These are phyloP conservation scores for Przewalskia tangutica DNA, from an alignment of 257 asterid genomes.

Conservation along the genomic window DNA sequence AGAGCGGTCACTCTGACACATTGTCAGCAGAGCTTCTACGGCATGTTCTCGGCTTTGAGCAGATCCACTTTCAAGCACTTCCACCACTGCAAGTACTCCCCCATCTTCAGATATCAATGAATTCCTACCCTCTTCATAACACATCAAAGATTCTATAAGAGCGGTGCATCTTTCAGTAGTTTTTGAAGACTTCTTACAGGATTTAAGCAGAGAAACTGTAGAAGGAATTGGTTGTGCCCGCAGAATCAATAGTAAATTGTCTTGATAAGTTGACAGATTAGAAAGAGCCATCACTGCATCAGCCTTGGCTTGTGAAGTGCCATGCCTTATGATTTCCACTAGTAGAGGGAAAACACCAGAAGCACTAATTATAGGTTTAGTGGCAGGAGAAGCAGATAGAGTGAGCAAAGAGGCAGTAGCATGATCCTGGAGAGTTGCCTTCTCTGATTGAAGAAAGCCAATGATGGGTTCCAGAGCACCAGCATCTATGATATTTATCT, in stretches of 20 bases:
- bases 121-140: slow-evolving; percentile 65
- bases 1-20: slow-evolving; percentile 67
- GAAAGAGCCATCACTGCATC: slow-evolving; percentile 89
- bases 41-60: slow-evolving; percentile 83
- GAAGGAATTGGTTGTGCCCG: slow-evolving; percentile 53
- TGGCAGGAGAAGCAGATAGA: slow-evolving; percentile 71
- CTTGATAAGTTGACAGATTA: slow-evolving; percentile 67
- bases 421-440: slow-evolving; percentile 51
- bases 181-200: slow-evolving; percentile 60
- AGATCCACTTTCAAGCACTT: slow-evolving; percentile 72
- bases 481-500: slow-evolving; percentile 56
- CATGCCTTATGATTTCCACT: slow-evolving; percentile 40
- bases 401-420: slow-evolving; percentile 86
- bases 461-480: slow-evolving; percentile 78
- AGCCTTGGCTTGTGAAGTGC: slow-evolving; percentile 53
- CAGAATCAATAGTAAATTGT: slow-evolving; percentile 45
- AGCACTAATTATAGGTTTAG: slow-evolving; percentile 69
- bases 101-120: slow-evolving; percentile 72
- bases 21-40: slow-evolving; percentile 65
- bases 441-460: slow-evolving; percentile 55
- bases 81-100: slow-evolving; percentile 84
- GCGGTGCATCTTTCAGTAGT: slow-evolving; percentile 71
- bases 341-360: slow-evolving; percentile 87
- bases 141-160: slow-evolving; percentile 52
- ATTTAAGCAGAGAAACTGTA: slow-evolving; percentile 49